Percentiles rank a stretch among this genome's conserved stretches.
phyloP scores from a whole-genome alignment of 1,139 yeast species.

The Geotrichum armillariae region DNA sequence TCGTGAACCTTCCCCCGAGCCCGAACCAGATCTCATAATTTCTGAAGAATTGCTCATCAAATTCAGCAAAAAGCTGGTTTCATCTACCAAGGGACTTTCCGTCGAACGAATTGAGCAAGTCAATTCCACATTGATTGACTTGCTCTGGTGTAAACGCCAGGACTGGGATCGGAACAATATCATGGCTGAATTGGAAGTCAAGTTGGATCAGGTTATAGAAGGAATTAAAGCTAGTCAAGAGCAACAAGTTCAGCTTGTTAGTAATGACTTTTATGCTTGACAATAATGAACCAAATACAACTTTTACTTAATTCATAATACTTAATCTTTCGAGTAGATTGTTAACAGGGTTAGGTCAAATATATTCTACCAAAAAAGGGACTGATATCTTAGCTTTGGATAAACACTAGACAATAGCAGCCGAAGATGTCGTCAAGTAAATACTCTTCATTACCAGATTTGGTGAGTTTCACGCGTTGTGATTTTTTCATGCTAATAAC shows the following conservation, averaged over 20 bases:
- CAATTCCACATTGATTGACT: conserved; percentile 72
- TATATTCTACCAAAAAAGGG: too few relatives aligned
- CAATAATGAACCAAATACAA: too few relatives aligned
- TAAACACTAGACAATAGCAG: too few relatives aligned
- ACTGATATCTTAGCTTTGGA: too few relatives aligned
- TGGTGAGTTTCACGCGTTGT: conserved; percentile 12
- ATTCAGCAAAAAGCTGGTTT: conserved; percentile 39
- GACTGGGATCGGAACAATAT: conserved; percentile 61
- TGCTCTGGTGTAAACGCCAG: conserved; percentile 69
- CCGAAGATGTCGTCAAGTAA: conserved; percentile 12
- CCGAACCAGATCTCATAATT: conserved; percentile 25
- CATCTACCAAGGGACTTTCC: conserved; percentile 49
- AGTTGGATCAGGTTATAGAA: conserved; percentile 22
- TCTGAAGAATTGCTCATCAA: conserved; percentile 37
- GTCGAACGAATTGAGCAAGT: conserved; percentile 72
- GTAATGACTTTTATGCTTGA: conserved; percentile 1
- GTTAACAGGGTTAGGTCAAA: too few relatives aligned
- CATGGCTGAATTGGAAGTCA: conserved; percentile 26
- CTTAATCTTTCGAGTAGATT: too few relatives aligned
- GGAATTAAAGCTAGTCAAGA: conserved; percentile 16
- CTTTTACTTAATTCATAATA: too few relatives aligned
- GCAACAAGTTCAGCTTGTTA: not conserved
- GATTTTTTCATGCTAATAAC: not conserved
- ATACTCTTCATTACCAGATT: conserved; percentile 21
- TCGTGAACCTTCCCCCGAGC: conserved; percentile 4